A percentile compares a stretch with the other conserved stretches of the same genome.
phyloP scores from a whole-genome alignment of 83 land plant genomes.

The Picea mariana region DNA sequence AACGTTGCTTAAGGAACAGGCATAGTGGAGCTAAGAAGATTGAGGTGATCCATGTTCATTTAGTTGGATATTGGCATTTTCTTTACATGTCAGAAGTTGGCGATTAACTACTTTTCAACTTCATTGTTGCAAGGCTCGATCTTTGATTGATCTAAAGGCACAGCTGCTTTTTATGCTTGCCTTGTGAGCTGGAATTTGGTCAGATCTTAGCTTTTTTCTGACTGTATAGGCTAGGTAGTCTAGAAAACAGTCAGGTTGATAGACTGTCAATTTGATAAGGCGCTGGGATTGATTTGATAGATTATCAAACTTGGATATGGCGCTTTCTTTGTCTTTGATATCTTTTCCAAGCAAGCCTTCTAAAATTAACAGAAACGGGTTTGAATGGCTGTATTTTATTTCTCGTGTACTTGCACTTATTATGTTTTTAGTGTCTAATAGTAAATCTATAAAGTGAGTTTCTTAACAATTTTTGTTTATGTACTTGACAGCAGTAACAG shows the following conservation, averaged over 20 bases:
- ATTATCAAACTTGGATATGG: neutral
- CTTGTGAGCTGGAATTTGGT: neutral
- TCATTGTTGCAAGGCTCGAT: neutral
- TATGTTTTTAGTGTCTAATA: too few relatives aligned
- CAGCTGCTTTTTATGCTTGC: neutral
- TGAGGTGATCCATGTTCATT: neutral
- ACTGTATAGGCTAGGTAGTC: neutral
- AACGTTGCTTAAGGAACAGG: neutral
- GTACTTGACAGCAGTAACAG: neutral
- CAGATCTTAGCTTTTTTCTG: neutral
- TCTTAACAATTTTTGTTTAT: neutral
- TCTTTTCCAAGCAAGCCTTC: neutral
- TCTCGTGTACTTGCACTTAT: too few relatives aligned
- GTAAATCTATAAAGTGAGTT: neutral
- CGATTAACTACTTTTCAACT: neutral
- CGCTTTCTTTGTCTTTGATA: neutral
- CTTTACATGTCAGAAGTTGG: neutral
- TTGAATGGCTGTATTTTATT: neutral
- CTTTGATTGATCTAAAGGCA: neutral
- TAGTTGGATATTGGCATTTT: neutral
- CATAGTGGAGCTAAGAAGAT: neutral
- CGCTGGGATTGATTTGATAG: neutral
- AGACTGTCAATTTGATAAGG: neutral
- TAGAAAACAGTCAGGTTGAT: neutral
- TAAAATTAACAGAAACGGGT: neutral